Evolutionary conservation across 148 eudicot species (phyloP).

Genomic region (Rhododendron henanense): DNA sequence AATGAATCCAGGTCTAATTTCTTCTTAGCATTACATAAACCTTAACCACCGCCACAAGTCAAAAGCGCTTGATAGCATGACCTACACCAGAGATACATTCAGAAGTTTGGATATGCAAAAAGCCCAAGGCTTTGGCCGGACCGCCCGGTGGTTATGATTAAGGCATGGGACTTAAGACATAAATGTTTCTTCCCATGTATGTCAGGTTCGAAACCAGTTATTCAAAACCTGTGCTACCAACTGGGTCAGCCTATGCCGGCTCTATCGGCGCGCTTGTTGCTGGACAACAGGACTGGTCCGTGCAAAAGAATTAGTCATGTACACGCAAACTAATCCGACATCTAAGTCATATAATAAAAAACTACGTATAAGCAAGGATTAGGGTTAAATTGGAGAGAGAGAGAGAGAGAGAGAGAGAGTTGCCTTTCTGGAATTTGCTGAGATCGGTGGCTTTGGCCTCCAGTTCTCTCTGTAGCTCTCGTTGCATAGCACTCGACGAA

Average conservation of each 20-base stretch:
- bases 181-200: not conserved
- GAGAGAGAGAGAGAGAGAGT: not conserved
- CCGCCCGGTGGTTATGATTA: too few species aligned
- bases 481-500: constrained; percentile 10
- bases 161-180: not conserved
- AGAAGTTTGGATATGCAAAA: not conserved
- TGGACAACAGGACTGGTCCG: not conserved
- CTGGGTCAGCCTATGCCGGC: not conserved
- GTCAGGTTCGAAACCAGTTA: not conserved
- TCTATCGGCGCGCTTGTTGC: too few species aligned
- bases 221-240: not conserved
- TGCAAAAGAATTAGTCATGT: not conserved
- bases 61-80: not conserved
- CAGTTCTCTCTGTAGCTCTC: constrained; percentile 18
- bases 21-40: not conserved
- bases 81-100: not conserved
- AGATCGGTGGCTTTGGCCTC: constrained; percentile 16
- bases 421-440: constrained; percentile 20
- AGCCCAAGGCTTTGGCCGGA: too few species aligned
- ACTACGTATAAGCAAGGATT: not conserved
- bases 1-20: not conserved
- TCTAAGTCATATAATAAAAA: not conserved
- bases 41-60: too few species aligned
- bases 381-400: constrained; percentile 4
- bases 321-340: not conserved